Percentiles rank a stretch among this genome's conserved stretches.
Evolutionary conservation across 129 eudicot species (phyloP).

Genomic region (Chrysanthemum lavandulifolium): DNA sequence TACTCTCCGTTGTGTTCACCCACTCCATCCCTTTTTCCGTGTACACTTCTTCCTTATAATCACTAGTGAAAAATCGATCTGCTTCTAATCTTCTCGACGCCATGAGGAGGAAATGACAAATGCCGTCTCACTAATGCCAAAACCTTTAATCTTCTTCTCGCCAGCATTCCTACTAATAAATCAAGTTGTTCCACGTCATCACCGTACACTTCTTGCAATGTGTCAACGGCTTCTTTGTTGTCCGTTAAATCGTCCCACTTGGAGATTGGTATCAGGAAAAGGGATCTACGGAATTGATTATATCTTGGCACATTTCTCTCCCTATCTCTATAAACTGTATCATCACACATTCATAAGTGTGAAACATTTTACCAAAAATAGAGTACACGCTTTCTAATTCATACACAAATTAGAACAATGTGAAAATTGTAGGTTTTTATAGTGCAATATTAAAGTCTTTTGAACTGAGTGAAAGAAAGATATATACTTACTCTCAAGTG

Average conservation of each 20-base stretch:
- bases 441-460: too few relatives aligned
- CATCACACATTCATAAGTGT: not conserved
- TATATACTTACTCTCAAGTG: slow-evolving; percentile 48
- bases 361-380: not conserved
- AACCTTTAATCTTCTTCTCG: slow-evolving; percentile 70
- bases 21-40: slow-evolving; percentile 62
- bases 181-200: slow-evolving; percentile 58
- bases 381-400: too few relatives aligned
- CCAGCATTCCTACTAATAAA: slow-evolving; percentile 51
- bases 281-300: slow-evolving; percentile 54
- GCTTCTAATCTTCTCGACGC: slow-evolving; percentile 69
- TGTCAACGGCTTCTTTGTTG: slow-evolving; percentile 42
- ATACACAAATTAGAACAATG: not conserved
- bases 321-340: slow-evolving; percentile 62
- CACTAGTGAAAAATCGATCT: slow-evolving; percentile 57
- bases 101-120: slow-evolving; percentile 52
- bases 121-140: slow-evolving; percentile 64
- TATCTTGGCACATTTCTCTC: slow-evolving; percentile 61
- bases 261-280: slow-evolving; percentile 54
- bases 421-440: not conserved
- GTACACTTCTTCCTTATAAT: slow-evolving; percentile 57
- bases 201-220: slow-evolving; percentile 49
- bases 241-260: slow-evolving; percentile 64
- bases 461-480: too few relatives aligned
- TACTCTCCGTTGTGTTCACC: slow-evolving; percentile 56